Conservation (phyloP, 1,284 basidiomycete species). For the Lignosus rhinocerotis region DNA sequence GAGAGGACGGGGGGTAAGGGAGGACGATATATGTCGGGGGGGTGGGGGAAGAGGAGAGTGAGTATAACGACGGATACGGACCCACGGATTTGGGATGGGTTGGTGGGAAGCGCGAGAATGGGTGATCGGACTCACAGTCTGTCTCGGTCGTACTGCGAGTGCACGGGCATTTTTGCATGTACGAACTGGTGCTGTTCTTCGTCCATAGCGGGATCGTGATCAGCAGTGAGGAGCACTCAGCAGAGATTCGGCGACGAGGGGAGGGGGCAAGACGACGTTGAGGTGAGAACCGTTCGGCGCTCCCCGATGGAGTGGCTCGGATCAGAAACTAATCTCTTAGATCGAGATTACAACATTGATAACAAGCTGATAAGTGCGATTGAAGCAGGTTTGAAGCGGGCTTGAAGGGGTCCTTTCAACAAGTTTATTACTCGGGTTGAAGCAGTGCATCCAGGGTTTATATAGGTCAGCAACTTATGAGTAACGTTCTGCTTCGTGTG, state of each 20-base stretch:
- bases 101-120: slow-evolving; percentile 20
- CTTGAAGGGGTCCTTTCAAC: background rate
- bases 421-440: background rate
- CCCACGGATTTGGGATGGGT: slow-evolving; percentile 24
- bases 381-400: too few species aligned
- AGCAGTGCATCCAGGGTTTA: background rate
- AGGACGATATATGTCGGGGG: slow-evolving; percentile 18
- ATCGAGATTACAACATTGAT: slow-evolving; percentile 8
- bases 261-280: slow-evolving; percentile 5
- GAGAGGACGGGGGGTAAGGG: slow-evolving; percentile 8
- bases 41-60: slow-evolving; percentile 19
- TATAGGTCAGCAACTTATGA: too few species aligned
- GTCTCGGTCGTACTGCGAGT: slow-evolving; percentile 34
- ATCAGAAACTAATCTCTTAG: slow-evolving; percentile 12
- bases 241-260: slow-evolving; percentile 5
- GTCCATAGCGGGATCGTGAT: slow-evolving; percentile 28
- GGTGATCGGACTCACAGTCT: slow-evolving; percentile 33
- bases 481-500: too few species aligned
- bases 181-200: slow-evolving; percentile 36
- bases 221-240: slow-evolving; percentile 2
- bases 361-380: background rate
- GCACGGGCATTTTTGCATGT: slow-evolving; percentile 31
- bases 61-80: slow-evolving; percentile 21
- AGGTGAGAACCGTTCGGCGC: slow-evolving; percentile 14
- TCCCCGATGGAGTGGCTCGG: slow-evolving; percentile 15